Evolutionary conservation across 345 rosid species (phyloP).

Genomic region (Trapa bicornis): DNA sequence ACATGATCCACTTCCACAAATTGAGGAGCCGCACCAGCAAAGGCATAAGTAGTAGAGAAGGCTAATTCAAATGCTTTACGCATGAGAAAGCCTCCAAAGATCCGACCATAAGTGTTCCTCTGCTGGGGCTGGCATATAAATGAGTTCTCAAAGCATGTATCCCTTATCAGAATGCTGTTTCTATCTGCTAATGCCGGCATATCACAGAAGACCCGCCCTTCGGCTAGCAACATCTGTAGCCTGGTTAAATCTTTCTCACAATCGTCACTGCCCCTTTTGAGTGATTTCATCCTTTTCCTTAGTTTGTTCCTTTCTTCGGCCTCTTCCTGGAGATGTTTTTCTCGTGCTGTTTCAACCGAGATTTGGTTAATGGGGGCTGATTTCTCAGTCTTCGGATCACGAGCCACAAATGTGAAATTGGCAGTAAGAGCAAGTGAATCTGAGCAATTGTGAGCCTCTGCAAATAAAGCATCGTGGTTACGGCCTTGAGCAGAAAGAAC

Average conservation of each 20-base stretch:
- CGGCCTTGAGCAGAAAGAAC: background rate
- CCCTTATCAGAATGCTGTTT: slow-evolving; percentile 66
- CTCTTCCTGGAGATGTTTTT: slow-evolving; percentile 60
- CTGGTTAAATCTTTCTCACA: slow-evolving; percentile 37
- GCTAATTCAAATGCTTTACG: slow-evolving; percentile 79
- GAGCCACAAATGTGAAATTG: slow-evolving; percentile 81
- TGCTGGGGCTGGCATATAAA: slow-evolving; percentile 85
- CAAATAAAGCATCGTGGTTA: slow-evolving; percentile 7
- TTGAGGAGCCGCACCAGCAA: slow-evolving; percentile 69
- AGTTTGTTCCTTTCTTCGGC: slow-evolving; percentile 69
- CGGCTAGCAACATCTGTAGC: slow-evolving; percentile 49
- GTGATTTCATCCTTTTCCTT: slow-evolving; percentile 46
- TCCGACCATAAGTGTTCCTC: slow-evolving; percentile 73
- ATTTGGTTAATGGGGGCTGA: slow-evolving; percentile 60
- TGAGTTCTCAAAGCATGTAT: slow-evolving; percentile 56
- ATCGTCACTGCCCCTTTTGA: slow-evolving; percentile 18
- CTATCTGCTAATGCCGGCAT: slow-evolving; percentile 91
- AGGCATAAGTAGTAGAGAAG: slow-evolving; percentile 69
- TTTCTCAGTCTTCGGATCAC: slow-evolving; percentile 69
- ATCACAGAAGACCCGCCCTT: slow-evolving; percentile 72
- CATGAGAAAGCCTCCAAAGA: slow-evolving; percentile 85
- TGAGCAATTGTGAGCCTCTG: slow-evolving; percentile 26
- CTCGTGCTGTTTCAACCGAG: slow-evolving; percentile 51
- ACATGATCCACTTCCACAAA: slow-evolving; percentile 82
- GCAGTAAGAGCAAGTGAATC: slow-evolving; percentile 60